Conservation (phyloP, 2,329 filamentous ascomycete genomes). For the Hymenoscyphus fructigenus region DNA sequence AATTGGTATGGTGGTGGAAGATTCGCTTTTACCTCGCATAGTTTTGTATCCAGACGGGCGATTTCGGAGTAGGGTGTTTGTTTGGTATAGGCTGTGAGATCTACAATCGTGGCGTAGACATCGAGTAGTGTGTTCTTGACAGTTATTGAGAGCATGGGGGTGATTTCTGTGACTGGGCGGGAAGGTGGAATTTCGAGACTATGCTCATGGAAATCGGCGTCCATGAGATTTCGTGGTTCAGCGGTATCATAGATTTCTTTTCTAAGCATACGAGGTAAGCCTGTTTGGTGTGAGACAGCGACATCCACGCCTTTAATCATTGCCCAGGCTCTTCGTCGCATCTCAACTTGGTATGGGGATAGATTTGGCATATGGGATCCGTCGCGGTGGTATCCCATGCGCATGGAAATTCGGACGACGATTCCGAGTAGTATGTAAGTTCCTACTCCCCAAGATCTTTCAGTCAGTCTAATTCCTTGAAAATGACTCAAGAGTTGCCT, state of each 20-base stretch:
- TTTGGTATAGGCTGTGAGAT: slow-evolving; percentile 47
- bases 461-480: background rate
- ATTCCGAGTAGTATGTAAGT: slow-evolving; percentile 52
- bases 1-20: slow-evolving; percentile 51
- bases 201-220: slow-evolving; percentile 61
- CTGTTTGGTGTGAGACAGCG: slow-evolving; percentile 64
- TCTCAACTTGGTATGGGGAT: slow-evolving; percentile 54
- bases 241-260: slow-evolving; percentile 61
- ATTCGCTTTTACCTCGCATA: slow-evolving; percentile 45
- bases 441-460: slow-evolving; percentile 30
- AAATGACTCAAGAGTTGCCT: too few relatives aligned
- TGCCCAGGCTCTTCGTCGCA: slow-evolving; percentile 59
- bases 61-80: slow-evolving; percentile 50
- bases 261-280: slow-evolving; percentile 64
- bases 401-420: slow-evolving; percentile 53
- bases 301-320: slow-evolving; percentile 58
- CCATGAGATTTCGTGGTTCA: slow-evolving; percentile 60
- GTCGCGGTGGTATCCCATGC: slow-evolving; percentile 57
- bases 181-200: slow-evolving; percentile 53
- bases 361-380: slow-evolving; percentile 47
- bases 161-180: slow-evolving; percentile 56
- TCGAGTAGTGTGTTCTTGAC: slow-evolving; percentile 49
- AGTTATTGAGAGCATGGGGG: slow-evolving; percentile 54
- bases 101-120: slow-evolving; percentile 50
- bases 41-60: slow-evolving; percentile 44